phyloP scores from a whole-genome alignment of 202 grass and related monocot species.

The Zoysia matrella region DNA sequence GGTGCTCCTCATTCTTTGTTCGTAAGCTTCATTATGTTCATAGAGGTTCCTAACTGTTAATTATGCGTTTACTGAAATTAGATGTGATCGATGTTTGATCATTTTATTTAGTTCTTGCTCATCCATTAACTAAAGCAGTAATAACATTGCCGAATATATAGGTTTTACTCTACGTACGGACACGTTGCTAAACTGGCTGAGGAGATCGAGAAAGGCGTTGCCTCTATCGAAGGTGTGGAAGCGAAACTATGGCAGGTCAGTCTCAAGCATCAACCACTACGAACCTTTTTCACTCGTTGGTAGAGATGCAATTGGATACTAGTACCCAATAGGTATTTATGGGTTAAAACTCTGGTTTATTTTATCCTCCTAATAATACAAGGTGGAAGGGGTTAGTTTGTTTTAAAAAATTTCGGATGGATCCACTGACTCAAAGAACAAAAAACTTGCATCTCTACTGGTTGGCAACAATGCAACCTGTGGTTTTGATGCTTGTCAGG shows the following conservation, averaged over 20 bases:
- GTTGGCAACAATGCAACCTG: background rate
- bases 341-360: too few species aligned
- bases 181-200: constrained; percentile 87
- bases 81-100: background rate
- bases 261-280: constrained; percentile 18
- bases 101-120: background rate
- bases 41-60: background rate
- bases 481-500: background rate
- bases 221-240: constrained; percentile 61
- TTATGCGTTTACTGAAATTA: constrained; percentile 3
- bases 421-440: too few species aligned
- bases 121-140: constrained; percentile 3
- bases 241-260: too few species aligned
- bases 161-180: constrained; percentile 89
- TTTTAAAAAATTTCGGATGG: too few species aligned
- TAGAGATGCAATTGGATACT: too few species aligned
- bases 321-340: too few species aligned
- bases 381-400: too few species aligned
- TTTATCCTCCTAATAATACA: too few species aligned
- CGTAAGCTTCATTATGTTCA: background rate
- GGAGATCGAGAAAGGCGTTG: constrained; percentile 83
- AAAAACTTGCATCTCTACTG: too few species aligned
- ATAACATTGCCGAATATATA: constrained; percentile 15
- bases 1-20: background rate
- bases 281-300: too few species aligned